A percentile compares a stretch with the other conserved stretches of the same genome.
Conservation (phyloP, 176 grass and related monocot species). For the Neostapfia colusana region DNA sequence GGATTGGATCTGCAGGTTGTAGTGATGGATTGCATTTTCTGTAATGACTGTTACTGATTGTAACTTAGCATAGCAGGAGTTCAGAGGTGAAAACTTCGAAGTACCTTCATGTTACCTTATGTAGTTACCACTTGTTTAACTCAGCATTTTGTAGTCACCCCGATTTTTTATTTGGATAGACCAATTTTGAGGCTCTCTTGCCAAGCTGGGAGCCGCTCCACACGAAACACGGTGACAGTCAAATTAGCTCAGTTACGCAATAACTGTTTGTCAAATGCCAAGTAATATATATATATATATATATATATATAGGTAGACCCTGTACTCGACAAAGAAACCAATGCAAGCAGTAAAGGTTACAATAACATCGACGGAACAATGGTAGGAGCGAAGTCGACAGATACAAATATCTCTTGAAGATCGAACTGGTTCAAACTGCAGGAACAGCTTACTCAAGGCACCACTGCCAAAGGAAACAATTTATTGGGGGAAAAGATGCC, state of each 20-base stretch:
- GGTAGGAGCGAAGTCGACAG: conserved; percentile 22
- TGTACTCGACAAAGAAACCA: not conserved
- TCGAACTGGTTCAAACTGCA: conserved; percentile 34
- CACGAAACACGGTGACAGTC: not conserved
- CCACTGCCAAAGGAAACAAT: conserved; percentile 37
- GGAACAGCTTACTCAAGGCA: conserved; percentile 8
- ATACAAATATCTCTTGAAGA: conserved; percentile 46
- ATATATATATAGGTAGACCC: not conserved
- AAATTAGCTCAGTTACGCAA: not conserved
- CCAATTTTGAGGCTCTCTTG: not conserved
- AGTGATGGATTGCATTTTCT: not conserved
- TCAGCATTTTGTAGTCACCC: not conserved
- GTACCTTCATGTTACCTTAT: not conserved
- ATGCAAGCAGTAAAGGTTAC: not conserved
- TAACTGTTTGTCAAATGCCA: not conserved
- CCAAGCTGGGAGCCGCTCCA: not conserved
- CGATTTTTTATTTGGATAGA: not conserved
- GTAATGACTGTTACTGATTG: not conserved
- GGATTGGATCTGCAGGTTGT: not conserved
- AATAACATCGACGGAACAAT: conserved; percentile 12
- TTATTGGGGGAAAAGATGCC: conserved; percentile 23
- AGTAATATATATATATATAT: no score
- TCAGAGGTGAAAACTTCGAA: not conserved
- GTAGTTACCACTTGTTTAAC: not conserved
- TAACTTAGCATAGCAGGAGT: not conserved